Evolutionary conservation across 2,329 filamentous ascomycete genomes (phyloP).

Genomic region (Cladosporium sp.): DNA sequence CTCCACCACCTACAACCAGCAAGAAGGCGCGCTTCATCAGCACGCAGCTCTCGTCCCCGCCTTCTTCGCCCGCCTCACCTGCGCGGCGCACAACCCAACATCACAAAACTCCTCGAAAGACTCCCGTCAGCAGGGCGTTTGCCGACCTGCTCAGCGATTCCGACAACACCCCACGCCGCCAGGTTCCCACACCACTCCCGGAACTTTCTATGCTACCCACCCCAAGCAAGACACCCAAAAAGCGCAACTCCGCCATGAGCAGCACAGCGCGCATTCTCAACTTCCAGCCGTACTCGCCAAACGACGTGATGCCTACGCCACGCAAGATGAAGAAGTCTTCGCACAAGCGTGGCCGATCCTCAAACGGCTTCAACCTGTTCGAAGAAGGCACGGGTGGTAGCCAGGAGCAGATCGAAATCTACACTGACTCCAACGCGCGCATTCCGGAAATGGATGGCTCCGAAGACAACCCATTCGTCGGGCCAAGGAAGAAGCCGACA

Average conservation of each 20-base stretch:
- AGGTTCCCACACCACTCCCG: conserved; percentile 3
- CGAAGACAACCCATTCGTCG: conserved; percentile 69
- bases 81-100: conserved; percentile 1
- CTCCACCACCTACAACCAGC: conserved; percentile 21
- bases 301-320: conserved; percentile 56
- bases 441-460: conserved; percentile 64
- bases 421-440: conserved; percentile 73
- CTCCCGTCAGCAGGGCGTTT: conserved; percentile 6
- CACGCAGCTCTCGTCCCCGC: conserved; percentile 42
- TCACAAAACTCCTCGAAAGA: conserved; percentile 19
- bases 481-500: conserved; percentile 37
- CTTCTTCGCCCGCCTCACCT: conserved; percentile 38
- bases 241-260: conserved; percentile 40
- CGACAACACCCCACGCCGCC: conserved; percentile 2
- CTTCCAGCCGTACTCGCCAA: conserved; percentile 56
- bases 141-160: conserved; percentile 11
- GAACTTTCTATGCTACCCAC: conserved; percentile 61
- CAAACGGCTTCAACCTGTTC: conserved; percentile 52
- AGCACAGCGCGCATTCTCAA: conserved; percentile 47
- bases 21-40: conserved; percentile 43
- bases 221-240: conserved; percentile 73
- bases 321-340: conserved; percentile 42
- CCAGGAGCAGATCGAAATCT: conserved; percentile 58
- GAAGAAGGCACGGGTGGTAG: conserved; percentile 46
- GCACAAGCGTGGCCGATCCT: conserved; percentile 14